phyloP scores from a whole-genome alignment of 805 yeast genomes.

The Spathaspora girioi region DNA sequence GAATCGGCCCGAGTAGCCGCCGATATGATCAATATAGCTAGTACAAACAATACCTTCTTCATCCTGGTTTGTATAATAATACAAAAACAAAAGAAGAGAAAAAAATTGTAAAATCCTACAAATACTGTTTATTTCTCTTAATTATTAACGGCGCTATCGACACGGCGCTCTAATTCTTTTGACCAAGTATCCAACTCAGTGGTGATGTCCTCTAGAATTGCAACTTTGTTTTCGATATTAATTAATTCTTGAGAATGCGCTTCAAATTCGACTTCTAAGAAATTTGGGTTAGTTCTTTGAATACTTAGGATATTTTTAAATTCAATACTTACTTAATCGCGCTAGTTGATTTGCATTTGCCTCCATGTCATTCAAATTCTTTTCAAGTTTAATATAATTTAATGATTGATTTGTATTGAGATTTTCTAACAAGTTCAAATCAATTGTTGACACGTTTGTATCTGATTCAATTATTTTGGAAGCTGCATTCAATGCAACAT shows the following conservation, averaged over 20 bases:
- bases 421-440: slow-evolving; percentile 49
- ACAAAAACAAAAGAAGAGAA: background rate
- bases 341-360: slow-evolving; percentile 31
- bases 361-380: slow-evolving; percentile 41
- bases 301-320: background rate
- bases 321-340: slow-evolving; percentile 17
- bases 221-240: slow-evolving; percentile 32
- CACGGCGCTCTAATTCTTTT: slow-evolving; percentile 48
- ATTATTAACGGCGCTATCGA: background rate
- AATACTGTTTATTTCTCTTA: background rate
- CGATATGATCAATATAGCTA: background rate
- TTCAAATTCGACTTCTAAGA: slow-evolving; percentile 23
- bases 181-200: slow-evolving; percentile 63
- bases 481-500: slow-evolving; percentile 25
- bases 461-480: slow-evolving; percentile 36
- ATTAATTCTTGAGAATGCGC: slow-evolving; percentile 18
- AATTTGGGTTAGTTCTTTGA: slow-evolving; percentile 7
- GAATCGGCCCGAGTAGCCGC: background rate
- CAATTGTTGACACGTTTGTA: slow-evolving; percentile 38
- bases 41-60: background rate
- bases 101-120: background rate
- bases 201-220: slow-evolving; percentile 42
- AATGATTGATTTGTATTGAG: slow-evolving; percentile 57
- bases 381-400: slow-evolving; percentile 44
- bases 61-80: background rate